Percentiles rank a stretch among this genome's conserved stretches.
Evolutionary conservation across 148 eudicot genomes (phyloP).

Genomic region (Salicornia ramosissima): DNA sequence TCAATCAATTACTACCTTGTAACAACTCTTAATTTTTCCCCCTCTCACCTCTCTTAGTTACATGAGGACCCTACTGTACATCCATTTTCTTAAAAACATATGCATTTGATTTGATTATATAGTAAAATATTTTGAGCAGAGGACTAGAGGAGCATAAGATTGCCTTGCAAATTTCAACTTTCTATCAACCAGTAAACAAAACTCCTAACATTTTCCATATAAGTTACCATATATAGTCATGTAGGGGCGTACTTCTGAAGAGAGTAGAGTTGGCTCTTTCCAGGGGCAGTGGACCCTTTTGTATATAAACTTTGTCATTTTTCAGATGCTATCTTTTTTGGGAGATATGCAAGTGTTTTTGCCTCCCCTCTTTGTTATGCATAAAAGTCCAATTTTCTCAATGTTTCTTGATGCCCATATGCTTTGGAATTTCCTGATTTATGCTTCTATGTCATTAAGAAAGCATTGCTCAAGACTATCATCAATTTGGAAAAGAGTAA

Average conservation of each 20-base stretch:
- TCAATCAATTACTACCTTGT: no score
- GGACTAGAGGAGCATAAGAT: background rate
- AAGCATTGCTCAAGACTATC: constrained; percentile 7
- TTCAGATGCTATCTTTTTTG: constrained; percentile 3
- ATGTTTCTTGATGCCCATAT: background rate
- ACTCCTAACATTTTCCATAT: background rate
- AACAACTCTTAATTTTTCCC: no score
- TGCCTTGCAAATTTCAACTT: background rate
- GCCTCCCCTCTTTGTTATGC: constrained; percentile 8
- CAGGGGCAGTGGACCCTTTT: constrained; percentile 6
- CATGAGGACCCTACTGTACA: no score
- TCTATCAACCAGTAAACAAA: background rate
- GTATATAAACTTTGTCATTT: constrained; percentile 7
- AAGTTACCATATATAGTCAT: constrained; percentile 4
- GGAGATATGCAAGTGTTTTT: constrained; percentile 8
- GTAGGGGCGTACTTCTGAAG: constrained; percentile 20
- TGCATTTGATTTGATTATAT: no score
- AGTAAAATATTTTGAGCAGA: no score
- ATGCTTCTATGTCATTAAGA: constrained; percentile 5
- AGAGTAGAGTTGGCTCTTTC: constrained; percentile 5
- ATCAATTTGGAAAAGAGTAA: constrained; percentile 8
- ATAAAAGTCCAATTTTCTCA: constrained; percentile 10
- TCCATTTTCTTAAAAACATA: no score
- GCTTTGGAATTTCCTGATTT: constrained; percentile 8
- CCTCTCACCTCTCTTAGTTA: no score